Percentiles rank a stretch among this genome's conserved stretches.
These are phyloP conservation scores for Hebeloma cylindrosporum DNA, from an alignment of 768 basidiomycete genomes.

Conservation along the genomic window DNA sequence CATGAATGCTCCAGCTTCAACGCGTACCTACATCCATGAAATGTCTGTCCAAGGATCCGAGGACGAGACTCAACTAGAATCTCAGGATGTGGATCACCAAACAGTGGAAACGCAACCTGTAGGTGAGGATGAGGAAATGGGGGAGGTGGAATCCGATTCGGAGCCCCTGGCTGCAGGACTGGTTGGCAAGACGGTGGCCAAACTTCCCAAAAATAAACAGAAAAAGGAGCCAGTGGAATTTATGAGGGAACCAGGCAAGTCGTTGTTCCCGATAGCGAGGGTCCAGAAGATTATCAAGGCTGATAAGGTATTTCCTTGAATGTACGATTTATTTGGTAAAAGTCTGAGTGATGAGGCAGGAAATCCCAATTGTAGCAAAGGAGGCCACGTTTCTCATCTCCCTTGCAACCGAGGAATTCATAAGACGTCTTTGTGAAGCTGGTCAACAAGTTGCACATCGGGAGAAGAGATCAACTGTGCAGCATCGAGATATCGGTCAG, in stretches of 20 bases:
- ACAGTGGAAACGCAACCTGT: constrained; percentile 4
- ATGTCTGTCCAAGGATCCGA: constrained; percentile 9
- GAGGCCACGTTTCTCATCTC: constrained; percentile 82
- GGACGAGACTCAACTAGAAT: constrained; percentile 14
- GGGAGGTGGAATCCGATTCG: constrained; percentile 2
- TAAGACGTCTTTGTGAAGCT: constrained; percentile 70
- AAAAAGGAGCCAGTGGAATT: constrained; percentile 27
- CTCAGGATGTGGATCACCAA: no score
- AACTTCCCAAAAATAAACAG: constrained; percentile 25
- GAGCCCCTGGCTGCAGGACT: not conserved
- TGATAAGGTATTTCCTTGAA: constrained; percentile 58
- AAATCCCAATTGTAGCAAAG: constrained; percentile 70
- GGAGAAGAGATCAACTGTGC: constrained; percentile 74
- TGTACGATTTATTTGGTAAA: not conserved
- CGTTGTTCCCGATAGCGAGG: constrained; percentile 70
- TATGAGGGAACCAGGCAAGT: constrained; percentile 55
- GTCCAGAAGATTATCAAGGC: constrained; percentile 86
- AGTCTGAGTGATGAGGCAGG: constrained; percentile 39
- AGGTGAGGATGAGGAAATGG: constrained; percentile 3
- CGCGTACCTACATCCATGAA: not conserved
- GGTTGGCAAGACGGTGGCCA: no score
- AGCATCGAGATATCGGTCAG: constrained; percentile 78
- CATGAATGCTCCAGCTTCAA: not conserved
- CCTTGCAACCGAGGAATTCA: constrained; percentile 86
- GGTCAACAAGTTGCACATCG: constrained; percentile 67